Evolutionary conservation across 345 rosid species (phyloP), one percentile per base, ranked within the genome.

Genomic region (Citrus australasica): DNA sequence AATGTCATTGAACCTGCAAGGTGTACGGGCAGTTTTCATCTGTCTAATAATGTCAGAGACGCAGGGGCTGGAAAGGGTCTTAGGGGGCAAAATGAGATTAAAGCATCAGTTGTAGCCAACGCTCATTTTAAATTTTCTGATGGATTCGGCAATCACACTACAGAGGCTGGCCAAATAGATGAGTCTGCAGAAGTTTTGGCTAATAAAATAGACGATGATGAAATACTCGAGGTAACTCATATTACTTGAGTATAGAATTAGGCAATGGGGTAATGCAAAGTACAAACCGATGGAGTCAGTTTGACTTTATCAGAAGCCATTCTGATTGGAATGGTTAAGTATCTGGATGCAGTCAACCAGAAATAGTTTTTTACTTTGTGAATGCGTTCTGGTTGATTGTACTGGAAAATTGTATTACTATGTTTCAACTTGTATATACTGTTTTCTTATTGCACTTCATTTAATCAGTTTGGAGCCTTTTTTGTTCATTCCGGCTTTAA

Each of bases 201-300:
- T 82, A 91, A 90, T 80, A 89, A 86, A 73, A 83, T 92, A 48
- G 98, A 91, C 71, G 99, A 95, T 25, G 99, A 92, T 76, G 99
- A 92, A 81, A 80, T 94, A 83, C 88, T 94, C 9, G 68, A 90
- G 97, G 99, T 94, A 91, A 79, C 80, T 59, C 67, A n/a, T 53
- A 17, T 63, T 67, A 7, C 67, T 35, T 37, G 46, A 46, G 68
- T 67, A 48, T 77, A 25, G 69, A 76, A 69, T 69, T 64, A 65
- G 51, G 30, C 53, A 38, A 59, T 30, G 58, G 68, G 56, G 40
- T 78, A 63, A 70, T 63, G n/a, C 33, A 27, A 68, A 63, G 48
- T 67, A 28, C 32, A 22, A 63, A 76, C 37, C 22, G 28, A 30
- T 46, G 27, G 48, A 60, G 33, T 65, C 67, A 14, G 24, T 74